A percentile compares a stretch with the other conserved stretches of the same genome.
phyloP scores from a whole-genome alignment of 2,329 filamentous ascomycete genomes.

The Aureobasidium namibiae region DNA sequence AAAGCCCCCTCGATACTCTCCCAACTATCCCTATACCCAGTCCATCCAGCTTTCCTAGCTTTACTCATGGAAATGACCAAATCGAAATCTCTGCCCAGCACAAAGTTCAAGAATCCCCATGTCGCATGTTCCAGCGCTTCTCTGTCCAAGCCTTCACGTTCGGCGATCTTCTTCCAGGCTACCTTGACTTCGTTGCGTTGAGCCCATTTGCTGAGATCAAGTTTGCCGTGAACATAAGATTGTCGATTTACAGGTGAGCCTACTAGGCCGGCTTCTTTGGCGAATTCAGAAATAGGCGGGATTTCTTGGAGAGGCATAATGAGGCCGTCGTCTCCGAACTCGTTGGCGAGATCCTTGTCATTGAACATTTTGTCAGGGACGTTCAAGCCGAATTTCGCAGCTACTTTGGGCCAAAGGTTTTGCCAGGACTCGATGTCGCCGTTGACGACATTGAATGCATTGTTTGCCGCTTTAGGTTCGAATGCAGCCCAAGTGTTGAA shows the following conservation, averaged over 20 bases:
- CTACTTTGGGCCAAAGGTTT: constrained; percentile 35
- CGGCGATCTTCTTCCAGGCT: constrained; percentile 32
- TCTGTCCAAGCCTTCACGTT: constrained; percentile 27
- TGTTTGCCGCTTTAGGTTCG: constrained; percentile 27
- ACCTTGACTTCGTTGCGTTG: constrained; percentile 30
- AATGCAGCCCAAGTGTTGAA: constrained; percentile 28
- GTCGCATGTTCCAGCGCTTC: constrained; percentile 36
- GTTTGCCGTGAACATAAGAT: constrained; percentile 25
- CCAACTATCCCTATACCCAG: constrained; percentile 27
- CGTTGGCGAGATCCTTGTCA: not conserved
- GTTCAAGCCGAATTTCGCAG: constrained; percentile 28
- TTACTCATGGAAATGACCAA: constrained; percentile 38
- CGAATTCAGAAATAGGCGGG: constrained; percentile 6
- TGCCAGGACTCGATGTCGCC: constrained; percentile 36
- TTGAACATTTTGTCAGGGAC: constrained; percentile 18
- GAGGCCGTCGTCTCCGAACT: constrained; percentile 5
- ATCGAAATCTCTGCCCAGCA: constrained; percentile 35
- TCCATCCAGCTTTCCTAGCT: constrained; percentile 38
- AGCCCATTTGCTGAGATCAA: constrained; percentile 36
- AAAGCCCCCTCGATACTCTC: not conserved
- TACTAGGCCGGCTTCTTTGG: not conserved
- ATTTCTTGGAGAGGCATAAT: not conserved
- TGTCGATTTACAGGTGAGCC: constrained; percentile 23
- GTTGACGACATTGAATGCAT: constrained; percentile 38
- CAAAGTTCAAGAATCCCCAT: constrained; percentile 37